Base-by-base conservation (phyloP, 2,329 filamentous ascomycete species). In the Corinectria fuckeliana region DNA sequence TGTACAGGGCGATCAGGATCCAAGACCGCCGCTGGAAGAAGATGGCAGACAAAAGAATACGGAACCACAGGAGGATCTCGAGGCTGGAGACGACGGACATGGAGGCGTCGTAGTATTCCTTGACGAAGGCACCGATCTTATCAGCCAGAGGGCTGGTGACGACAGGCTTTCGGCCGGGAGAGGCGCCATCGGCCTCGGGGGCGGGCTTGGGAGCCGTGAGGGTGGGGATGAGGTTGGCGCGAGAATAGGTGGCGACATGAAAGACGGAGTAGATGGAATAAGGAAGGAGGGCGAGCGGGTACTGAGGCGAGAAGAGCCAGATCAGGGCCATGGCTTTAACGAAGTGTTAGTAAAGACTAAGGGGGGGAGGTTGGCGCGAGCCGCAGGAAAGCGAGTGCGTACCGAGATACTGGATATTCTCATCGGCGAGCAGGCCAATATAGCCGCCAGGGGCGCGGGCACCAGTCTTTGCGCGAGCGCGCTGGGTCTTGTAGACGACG, bases 341-440 rank as follows among this genome's bases (percentile, higher is more conserved):
- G 6, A 28, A 38, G 6, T 44, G 57, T 69, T 57, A 69, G 68
- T 42, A 23, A 20, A 45, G 23, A 36, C 34, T 6, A 21, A 45
- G 26, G 23, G 4, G 47, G 2, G 13, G 21, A 16, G 32, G 45
- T 54, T 45, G 28, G 23, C 16, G 23, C 30, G 39, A 2, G 20
- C 16, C 5, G 32, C 32, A 16, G n/a, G 25, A 45, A 45, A n/a
- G 42, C 9, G 21, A 21, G 16, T 44, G 2, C 56, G 75, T 85
- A 98, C 95, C 83, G 62, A 99, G 85, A 76, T 99, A 99, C 79
- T 98, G 95, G 51, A 99, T 92, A 78, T 99, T 99, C 85, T 99
- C 95, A 76, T 99, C 95, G 11, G 87, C 83, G 56, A 90, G 82
- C 66, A 97, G 81, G 62, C 88, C 85, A 59, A 94, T 54, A 48